These are phyloP conservation scores for Phoenix roebelenii DNA, from an alignment of 176 grass and related monocot species.

Conservation along the genomic window DNA sequence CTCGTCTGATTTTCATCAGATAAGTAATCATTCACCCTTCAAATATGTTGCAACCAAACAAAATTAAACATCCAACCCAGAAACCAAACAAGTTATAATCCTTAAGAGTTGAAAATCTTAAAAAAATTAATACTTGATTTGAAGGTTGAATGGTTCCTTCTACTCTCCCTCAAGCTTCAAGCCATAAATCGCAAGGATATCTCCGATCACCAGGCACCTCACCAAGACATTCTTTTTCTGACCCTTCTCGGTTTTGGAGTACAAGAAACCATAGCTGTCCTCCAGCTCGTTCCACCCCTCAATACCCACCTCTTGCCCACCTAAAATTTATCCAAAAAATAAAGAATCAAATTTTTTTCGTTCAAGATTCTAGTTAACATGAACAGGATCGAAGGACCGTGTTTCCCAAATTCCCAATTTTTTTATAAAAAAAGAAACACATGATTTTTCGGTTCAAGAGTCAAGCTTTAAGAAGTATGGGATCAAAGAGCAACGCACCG, in stretches of 20 bases:
- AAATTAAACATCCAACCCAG: no score
- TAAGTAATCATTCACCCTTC: no score
- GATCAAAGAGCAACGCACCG: constrained; percentile 16
- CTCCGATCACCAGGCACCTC: constrained; percentile 37
- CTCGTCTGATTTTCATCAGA: no score
- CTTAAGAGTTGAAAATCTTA: not conserved
- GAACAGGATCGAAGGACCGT: no score
- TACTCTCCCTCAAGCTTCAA: constrained; percentile 40
- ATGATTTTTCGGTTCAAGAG: no score
- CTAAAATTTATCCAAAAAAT: no score
- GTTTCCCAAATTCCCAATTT: not conserved
- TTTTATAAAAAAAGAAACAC: no score
- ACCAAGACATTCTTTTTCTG: constrained; percentile 46
- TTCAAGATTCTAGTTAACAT: no score
- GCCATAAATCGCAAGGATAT: constrained; percentile 33
- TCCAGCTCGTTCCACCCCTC: constrained; percentile 81
- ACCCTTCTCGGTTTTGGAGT: constrained; percentile 52
- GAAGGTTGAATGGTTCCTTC: constrained; percentile 43
- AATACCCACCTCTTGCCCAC: constrained; percentile 47
- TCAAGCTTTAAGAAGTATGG: not conserved
- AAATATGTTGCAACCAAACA: no score
- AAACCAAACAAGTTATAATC: no score
- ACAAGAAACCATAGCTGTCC: constrained; percentile 59
- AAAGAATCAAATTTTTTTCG: no score
- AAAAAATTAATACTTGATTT: constrained; percentile 52